These are phyloP conservation scores for Xerocomus brunneocitrinus DNA, from an alignment of 768 basidiomycete genomes.

Conservation along the genomic window DNA sequence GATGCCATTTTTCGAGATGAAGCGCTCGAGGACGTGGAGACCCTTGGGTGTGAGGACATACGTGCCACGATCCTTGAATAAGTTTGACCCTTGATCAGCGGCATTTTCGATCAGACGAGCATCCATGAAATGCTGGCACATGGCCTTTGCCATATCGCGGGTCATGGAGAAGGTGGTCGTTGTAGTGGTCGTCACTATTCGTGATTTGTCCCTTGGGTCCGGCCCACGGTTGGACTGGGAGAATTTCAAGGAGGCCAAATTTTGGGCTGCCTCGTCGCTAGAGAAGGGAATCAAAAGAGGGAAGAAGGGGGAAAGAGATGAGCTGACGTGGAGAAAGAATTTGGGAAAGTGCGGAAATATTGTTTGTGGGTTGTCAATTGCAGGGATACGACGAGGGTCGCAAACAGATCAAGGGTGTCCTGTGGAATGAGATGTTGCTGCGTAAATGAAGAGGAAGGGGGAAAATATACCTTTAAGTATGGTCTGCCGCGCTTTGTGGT, in stretches of 20 bases:
- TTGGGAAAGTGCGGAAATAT: slow-evolving; percentile 92
- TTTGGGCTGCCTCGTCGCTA: slow-evolving; percentile 92
- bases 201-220: slow-evolving; percentile 95
- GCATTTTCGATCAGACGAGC: slow-evolving; percentile 97
- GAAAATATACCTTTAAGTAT: slow-evolving; percentile 71
- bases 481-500: slow-evolving; percentile 94
- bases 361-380: slow-evolving; percentile 87
- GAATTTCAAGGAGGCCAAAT: slow-evolving; percentile 93
- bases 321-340: slow-evolving; percentile 93
- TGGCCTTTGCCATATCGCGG: slow-evolving; percentile 98
- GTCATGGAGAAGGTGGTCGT: slow-evolving; percentile 99
- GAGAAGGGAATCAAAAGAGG: slow-evolving; percentile 10
- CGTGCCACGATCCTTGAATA: slow-evolving; percentile 97
- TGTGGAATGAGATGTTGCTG: slow-evolving; percentile 27
- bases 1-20: slow-evolving; percentile 99
- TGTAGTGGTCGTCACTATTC: slow-evolving; percentile 98
- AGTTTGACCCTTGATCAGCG: slow-evolving; percentile 77
- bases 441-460: slow-evolving; percentile 4
- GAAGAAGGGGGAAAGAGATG: slow-evolving; percentile 2
- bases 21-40: slow-evolving; percentile 97
- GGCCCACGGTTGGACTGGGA: slow-evolving; percentile 98
- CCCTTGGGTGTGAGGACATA: slow-evolving; percentile 97
- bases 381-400: slow-evolving; percentile 92
- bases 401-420: slow-evolving; percentile 98
- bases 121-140: slow-evolving; percentile 99